Base-by-base conservation (phyloP, 352 stramenopile genomes). In the Phytopythium chamaehyphon region DNA sequence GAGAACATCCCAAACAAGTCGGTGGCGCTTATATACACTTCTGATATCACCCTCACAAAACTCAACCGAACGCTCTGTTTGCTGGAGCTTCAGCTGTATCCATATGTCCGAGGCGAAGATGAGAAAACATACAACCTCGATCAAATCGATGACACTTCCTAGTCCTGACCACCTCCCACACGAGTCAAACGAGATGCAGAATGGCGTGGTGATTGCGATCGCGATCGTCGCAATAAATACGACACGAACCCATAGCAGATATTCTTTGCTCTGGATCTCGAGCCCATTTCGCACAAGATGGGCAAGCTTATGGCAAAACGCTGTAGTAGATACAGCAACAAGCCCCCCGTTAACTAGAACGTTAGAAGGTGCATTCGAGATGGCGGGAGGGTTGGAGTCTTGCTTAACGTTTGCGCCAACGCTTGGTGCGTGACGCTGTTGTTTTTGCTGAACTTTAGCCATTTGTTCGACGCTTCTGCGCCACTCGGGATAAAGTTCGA, bases 401-500 rank as follows among this genome's bases (percentile, higher is more conserved):
- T 51, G 3, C 9, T 21, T 21, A 18, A n/a, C 1, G 2, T 51
- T 16, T 2, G 5, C 12, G 10, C 10, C 14, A 9, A 5, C 21
- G 1, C 28, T n/a, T 4, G 46, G 5, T 6, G 16, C 12, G 10
- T 31, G 11, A 12, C 31, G 46, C 4, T 64, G 57, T 47, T 69
- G 46, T 15, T 64, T 64, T 18, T 69, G 61, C 21, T 65, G 56
- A n/a, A 83, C 62, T 38, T 69, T 72, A 16, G 69, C 64, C 14
- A 69, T 74, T 2, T 71, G 66, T 18, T 83, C 40, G 1, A 87
- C 71, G 23, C 66, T 73, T 11, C 49, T 50, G 47, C 75, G 83
- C 76, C 71, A 87, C 33, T 68, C 59, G 0, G 71, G 73, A 40
- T 74, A 81, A 2, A 75, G 51, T 3, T 80, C 73, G 44, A 85